These are phyloP conservation scores for Berberis vulgaris DNA, from an alignment of 164 flowering plant genomes.

Conservation along the genomic window DNA sequence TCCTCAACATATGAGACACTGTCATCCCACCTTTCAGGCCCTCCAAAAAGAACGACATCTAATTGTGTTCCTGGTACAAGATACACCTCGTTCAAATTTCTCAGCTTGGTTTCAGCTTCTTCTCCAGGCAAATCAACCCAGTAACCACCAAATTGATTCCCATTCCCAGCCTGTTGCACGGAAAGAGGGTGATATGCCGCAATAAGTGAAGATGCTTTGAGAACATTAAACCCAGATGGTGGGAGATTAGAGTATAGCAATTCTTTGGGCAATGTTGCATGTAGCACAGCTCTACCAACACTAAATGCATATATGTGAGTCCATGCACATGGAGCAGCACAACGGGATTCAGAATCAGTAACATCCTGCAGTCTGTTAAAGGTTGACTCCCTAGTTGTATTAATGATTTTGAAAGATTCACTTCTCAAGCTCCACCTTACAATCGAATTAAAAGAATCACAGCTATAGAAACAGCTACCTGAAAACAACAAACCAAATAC, in stretches of 20 bases:
- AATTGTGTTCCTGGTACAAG: conserved; percentile 74
- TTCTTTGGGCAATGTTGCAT: conserved; percentile 60
- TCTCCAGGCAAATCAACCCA: conserved; percentile 40
- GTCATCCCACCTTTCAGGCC: conserved; percentile 74
- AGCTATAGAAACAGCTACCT: conserved; percentile 60
- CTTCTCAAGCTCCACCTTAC: conserved; percentile 67
- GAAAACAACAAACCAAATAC: conserved; percentile 10
- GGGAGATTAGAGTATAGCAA: conserved; percentile 28
- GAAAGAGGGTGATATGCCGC: conserved; percentile 68
- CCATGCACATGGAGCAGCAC: conserved; percentile 73
- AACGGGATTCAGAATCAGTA: conserved; percentile 12
- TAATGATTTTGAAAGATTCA: conserved; percentile 50
- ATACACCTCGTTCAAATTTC: conserved; percentile 36
- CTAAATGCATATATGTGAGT: conserved; percentile 48
- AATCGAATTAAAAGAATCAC: conserved; percentile 71
- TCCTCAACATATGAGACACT: conserved; percentile 51
- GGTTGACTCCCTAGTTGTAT: conserved; percentile 22
- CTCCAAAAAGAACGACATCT: conserved; percentile 66
- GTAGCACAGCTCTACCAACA: conserved; percentile 57
- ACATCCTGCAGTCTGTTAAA: conserved; percentile 15
- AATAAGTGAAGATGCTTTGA: conserved; percentile 54
- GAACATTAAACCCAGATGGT: conserved; percentile 27
- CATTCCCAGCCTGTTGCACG: conserved; percentile 59
- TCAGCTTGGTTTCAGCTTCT: conserved; percentile 20
- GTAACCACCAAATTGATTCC: conserved; percentile 85